Evolutionary conservation across 768 basidiomycete species (phyloP).

Genomic region (Trametes elegans): DNA sequence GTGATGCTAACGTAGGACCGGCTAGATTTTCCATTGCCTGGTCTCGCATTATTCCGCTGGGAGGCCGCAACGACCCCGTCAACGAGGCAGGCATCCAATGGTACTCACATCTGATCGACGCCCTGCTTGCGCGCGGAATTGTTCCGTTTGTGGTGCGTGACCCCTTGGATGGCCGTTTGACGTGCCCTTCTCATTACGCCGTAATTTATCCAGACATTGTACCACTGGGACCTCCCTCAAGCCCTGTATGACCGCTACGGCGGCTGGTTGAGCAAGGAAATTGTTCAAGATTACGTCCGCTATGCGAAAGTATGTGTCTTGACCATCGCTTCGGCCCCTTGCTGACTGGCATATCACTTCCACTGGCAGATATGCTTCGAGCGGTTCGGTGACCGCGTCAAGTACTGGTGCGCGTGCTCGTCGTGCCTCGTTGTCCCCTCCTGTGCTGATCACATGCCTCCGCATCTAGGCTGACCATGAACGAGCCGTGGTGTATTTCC

Average conservation of each 20-base stretch:
- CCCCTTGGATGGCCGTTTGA: not conserved
- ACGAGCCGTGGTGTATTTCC: conserved; percentile 74
- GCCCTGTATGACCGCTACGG: conserved; percentile 70
- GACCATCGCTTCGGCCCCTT: too few relatives aligned
- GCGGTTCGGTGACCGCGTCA: conserved; percentile 72
- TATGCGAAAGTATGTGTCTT: conserved; percentile 42
- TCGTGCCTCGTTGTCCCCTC: not conserved
- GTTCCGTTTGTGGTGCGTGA: conserved; percentile 62
- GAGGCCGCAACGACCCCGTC: conserved; percentile 69
- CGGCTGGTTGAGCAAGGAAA: conserved; percentile 74
- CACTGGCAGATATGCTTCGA: conserved; percentile 62
- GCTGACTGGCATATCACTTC: not conserved
- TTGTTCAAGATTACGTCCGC: conserved; percentile 60
- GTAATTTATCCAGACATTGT: conserved; percentile 49
- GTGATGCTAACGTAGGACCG: not conserved
- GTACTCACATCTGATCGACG: conserved; percentile 72
- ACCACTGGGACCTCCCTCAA: conserved; percentile 81
- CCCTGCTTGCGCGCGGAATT: conserved; percentile 58
- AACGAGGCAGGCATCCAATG: conserved; percentile 68
- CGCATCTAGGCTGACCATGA: conserved; percentile 61
- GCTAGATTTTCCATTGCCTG: conserved; percentile 64
- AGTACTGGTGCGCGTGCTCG: conserved; percentile 54
- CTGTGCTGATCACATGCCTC: conserved; percentile 12
- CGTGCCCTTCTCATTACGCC: not conserved
- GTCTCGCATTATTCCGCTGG: conserved; percentile 73